Evolutionary conservation across 2,329 filamentous ascomycete genomes (phyloP), one percentile per base, ranked within the genome.

Genomic region (Neofusicoccum kwambonambiense): DNA sequence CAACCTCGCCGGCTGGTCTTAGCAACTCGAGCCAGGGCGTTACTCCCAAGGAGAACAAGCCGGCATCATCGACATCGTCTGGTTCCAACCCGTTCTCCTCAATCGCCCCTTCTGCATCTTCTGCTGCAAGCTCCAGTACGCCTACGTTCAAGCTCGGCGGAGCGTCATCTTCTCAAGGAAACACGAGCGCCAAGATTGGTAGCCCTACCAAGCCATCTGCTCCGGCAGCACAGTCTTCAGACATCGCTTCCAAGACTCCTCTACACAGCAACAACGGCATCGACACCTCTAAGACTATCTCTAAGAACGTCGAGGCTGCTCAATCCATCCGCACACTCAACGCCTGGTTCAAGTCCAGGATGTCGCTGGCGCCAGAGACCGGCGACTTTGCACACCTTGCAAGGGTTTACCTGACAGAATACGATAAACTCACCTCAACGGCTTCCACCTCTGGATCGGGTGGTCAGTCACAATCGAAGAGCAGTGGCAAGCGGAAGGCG

Each of bases 401-500:
- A 12, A 17, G 31, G 17, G 34, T 58, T 11, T 64, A 64, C 22
- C 9, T 64, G 13, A 7, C 22, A n/a, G 7, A 34, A 8, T 37
- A 13, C 22, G 27, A 13, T 5, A 34, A 50, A 22, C 9, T 50
- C 8, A 50, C 39, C 6, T 17, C 31, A 35, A n/a, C 7, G 45
- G 9, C 1, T 12, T 31, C 44, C 19, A 15, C 41, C 15, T 3
- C 7, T 51, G 39, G 13, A 31, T 5, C 41, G 42, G 13, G 54
- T 19, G 19, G 11, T 15, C 35, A 39, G 19, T n/a, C 58, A 9
- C 34, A 19, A 17, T 41, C 58, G n/a, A 62, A 50, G 35, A 62
- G 58, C 35, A 62, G 9, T 44, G 34, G 34, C 9, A 58, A 64
- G 35, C 50, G 61, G 7, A 54, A 64, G 37, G 49, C 50, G n/a